Conservation (phyloP, 768 basidiomycete genomes). For the Boletus pseudo-olivaceus region DNA sequence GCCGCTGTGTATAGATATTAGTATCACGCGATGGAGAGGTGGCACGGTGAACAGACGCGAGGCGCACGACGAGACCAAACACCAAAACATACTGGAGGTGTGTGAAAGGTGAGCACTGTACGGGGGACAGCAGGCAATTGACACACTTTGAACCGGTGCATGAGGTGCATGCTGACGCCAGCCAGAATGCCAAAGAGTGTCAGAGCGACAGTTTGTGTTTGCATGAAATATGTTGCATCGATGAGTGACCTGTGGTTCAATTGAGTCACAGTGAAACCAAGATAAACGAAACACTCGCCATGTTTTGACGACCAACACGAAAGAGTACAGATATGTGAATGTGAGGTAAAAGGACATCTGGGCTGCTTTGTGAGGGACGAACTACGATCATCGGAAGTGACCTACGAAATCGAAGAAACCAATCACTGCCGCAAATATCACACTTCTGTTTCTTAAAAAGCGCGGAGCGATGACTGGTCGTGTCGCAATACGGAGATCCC, state of each 20-base stretch:
- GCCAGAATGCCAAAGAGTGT: slow-evolving; percentile 63
- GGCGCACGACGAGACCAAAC: slow-evolving; percentile 54
- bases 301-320: slow-evolving; percentile 50
- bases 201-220: slow-evolving; percentile 55
- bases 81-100: slow-evolving; percentile 44
- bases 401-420: slow-evolving; percentile 62
- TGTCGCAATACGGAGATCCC: slow-evolving; percentile 49
- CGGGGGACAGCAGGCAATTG: background rate
- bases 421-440: slow-evolving; percentile 56
- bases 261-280: background rate
- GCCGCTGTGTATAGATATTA: slow-evolving; percentile 37
- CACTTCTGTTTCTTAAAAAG: slow-evolving; percentile 56
- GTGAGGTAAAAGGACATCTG: slow-evolving; percentile 67
- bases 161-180: slow-evolving; percentile 52
- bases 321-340: slow-evolving; percentile 71
- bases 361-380: background rate
- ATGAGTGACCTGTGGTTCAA: slow-evolving; percentile 44
- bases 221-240: slow-evolving; percentile 60
- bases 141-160: slow-evolving; percentile 53
- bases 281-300: slow-evolving; percentile 32
- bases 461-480: slow-evolving; percentile 59
- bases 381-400: background rate
- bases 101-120: background rate
- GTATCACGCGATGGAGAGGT: background rate
- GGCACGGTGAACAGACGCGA: slow-evolving; percentile 35